Evolutionary conservation across 331 rosid species (phyloP).

Genomic region (Erythrophleum ivorense): DNA sequence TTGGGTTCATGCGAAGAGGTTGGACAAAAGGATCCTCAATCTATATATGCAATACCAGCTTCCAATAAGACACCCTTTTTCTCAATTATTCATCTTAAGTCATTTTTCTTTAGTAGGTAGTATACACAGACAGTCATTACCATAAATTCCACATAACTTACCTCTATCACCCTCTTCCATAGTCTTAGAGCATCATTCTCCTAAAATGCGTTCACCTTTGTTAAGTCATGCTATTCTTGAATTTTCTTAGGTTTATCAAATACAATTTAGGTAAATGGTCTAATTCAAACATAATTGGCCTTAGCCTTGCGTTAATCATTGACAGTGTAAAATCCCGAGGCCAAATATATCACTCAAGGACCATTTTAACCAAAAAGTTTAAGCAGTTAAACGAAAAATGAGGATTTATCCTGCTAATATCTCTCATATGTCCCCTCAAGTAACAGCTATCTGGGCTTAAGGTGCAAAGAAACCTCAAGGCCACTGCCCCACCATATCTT

Average conservation of each 20-base stretch:
- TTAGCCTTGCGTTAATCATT: not conserved
- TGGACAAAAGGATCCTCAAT: not conserved
- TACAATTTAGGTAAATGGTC: too few relatives aligned
- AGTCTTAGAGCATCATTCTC: not conserved
- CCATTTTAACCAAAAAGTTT: not conserved
- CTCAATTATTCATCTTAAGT: too few relatives aligned
- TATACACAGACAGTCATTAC: not conserved
- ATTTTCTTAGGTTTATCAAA: too few relatives aligned
- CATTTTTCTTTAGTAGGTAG: not conserved
- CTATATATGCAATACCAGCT: not conserved
- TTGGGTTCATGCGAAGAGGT: too few relatives aligned
- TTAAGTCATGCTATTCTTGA: too few relatives aligned
- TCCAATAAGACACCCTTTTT: not conserved
- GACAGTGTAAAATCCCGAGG: not conserved
- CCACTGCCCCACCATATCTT: not conserved
- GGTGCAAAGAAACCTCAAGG: not conserved
- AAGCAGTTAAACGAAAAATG: not conserved
- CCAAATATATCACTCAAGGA: not conserved
- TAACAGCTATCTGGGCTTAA: not conserved
- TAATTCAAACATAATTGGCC: not conserved
- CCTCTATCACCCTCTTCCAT: not conserved
- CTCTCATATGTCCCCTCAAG: not conserved
- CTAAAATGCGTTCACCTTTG: not conserved
- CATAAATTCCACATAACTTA: not conserved
- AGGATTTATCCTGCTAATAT: not conserved